Evolutionary conservation across 257 asterid genomes (phyloP), one percentile per base, ranked within the genome.

Genomic region (Osmanthus fragrans): DNA sequence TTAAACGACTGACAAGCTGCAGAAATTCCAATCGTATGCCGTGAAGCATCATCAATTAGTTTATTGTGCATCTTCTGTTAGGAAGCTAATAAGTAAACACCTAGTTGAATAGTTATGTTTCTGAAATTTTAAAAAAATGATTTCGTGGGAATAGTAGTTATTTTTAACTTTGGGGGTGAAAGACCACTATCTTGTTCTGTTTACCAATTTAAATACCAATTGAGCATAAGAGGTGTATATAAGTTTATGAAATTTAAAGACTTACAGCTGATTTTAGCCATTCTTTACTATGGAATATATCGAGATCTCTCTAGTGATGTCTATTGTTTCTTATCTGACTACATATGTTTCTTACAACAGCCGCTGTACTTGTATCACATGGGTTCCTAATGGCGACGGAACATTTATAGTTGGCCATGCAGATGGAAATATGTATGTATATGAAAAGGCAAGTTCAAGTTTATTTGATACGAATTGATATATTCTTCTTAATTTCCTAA

Each of bases 311-410:
- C 69, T 10, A 63, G 7, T 25, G 69, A 23, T 23, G 34, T 63
- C 69, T 9, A 23, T 63, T 27, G 6, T 25, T 7, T 23, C 7
- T 25, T 10, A 16, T 47, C 65, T 71, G 47, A 71, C 80, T 33
- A 76, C 80, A 25, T 77, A 51, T 70, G 79, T 78, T 84, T 89
- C 84, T 80, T 64, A 71, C 67, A 81, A 83, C 94, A 96, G 98
- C 84, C 94, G 97, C 15, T 96, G 99, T 77, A 91, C 97, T 82
- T 84, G 92, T 81, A 74, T 93, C 73, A 92, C 98, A 1, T 96
- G 99, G 99, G 90, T 96, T 78, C 99, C 99, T 30, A 89, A 93
- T 71, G 87, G 93, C 77, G 98, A 95, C 85, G 98, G 99, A 72
- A 85, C 93, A 49, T 96, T 96, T 81, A 81, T 93, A 80, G 97